Base-by-base conservation (phyloP, 139 green algal genomes). In the Desmodesmus armatus region DNA sequence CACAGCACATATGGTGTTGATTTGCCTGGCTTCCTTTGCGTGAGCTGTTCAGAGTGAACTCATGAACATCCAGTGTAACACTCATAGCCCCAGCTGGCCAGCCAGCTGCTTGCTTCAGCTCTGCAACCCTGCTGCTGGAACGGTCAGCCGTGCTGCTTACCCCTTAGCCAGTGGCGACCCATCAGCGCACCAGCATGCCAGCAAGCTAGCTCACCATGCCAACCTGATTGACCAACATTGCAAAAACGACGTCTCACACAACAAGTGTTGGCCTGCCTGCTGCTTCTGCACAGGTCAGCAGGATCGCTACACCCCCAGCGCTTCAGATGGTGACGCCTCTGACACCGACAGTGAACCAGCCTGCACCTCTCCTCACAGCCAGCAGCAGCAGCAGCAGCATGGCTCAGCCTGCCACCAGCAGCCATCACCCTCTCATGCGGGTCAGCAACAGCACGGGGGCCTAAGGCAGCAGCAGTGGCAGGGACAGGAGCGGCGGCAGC, bases 321-420 rank as follows among this genome's bases (percentile, higher is more conserved):
- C n/a, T n/a, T n/a, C n/a, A n/a, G n/a, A n/a, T n/a, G n/a, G n/a
- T n/a, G n/a, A 13, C 21, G 39, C 23, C n/a, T 71, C 55, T 31
- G 70, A 70, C 60, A 35, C 27, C 11, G 60, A 70, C 11, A 35
- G n/a, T 35, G 60, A 35, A n/a, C n/a, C n/a, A n/a, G n/a, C n/a
- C n/a, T n/a, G n/a, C n/a, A n/a, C n/a, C n/a, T n/a, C n/a, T n/a
- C 15, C 11, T 9, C 67, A 19, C 33, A 19, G 19, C 7, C 47
- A 81, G 73, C 21, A 40, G 73, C 29, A 11, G 73, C 73, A 35
- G 73, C 47, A 55, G 47, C 47, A n/a, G 47, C 47, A 55, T 7
- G 47, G 13, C 47, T 21, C 47, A 55, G 25, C 58, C n/a, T 13
- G 31, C n/a, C 23, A 6, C 17, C 58, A 83, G 19, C 5, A 25